phyloP scores from a whole-genome alignment of 192 early-diverging fungal genomes.

The Coemansia furcata region DNA sequence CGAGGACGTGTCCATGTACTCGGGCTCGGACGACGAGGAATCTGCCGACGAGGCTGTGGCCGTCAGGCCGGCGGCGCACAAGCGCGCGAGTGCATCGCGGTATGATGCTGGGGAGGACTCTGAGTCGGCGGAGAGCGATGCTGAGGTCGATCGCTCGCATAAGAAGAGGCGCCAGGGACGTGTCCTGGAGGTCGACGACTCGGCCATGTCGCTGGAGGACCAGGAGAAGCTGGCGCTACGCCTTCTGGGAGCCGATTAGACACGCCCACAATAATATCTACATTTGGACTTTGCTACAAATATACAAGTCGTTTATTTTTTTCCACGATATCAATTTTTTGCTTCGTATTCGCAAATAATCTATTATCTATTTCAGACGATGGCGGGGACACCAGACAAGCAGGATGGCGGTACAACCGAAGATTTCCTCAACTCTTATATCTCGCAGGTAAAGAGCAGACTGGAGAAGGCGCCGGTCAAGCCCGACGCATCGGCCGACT shows the following conservation, averaged over 20 bases:
- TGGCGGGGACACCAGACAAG: conserved; percentile 7
- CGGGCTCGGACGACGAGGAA: conserved; percentile 8
- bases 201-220: conserved; percentile 45
- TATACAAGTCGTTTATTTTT: not conserved
- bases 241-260: conserved; percentile 31
- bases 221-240: conserved; percentile 52
- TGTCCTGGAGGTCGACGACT: conserved; percentile 40
- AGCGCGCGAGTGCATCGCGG: conserved; percentile 5
- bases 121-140: conserved; percentile 22
- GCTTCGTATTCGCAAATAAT: not conserved
- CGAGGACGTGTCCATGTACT: conserved; percentile 5
- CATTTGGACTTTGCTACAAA: not conserved
- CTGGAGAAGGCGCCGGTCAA: conserved; percentile 22
- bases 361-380: not conserved
- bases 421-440: conserved; percentile 38
- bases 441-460: conserved; percentile 28
- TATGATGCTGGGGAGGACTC: conserved; percentile 8
- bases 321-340: not conserved
- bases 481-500: conserved; percentile 17
- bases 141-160: not conserved
- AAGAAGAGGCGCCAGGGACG: conserved; percentile 12
- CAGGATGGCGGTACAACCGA: conserved; percentile 6
- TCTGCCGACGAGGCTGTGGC: conserved; percentile 20
- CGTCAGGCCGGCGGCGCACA: not conserved
- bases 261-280: not conserved